Evolutionary conservation across 306 rosid species (phyloP).

Genomic region (Trifolium repens): DNA sequence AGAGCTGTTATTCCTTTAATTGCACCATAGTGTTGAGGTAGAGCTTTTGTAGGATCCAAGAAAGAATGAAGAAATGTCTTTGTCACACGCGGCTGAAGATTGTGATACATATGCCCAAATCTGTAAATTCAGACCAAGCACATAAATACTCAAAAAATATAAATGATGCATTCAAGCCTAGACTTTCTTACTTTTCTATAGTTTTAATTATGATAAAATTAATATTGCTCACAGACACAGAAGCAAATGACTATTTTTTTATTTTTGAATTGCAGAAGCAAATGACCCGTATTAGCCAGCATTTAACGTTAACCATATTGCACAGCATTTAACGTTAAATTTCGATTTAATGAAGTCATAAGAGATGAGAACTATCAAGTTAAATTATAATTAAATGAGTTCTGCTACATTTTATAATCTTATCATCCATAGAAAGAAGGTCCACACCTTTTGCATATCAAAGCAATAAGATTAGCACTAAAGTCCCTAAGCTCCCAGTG

Average conservation of each 20-base stretch:
- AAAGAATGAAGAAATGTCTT: slow-evolving; percentile 85
- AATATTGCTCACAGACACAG: neutral
- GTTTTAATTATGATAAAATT: slow-evolving; percentile 4
- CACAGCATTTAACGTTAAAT: neutral
- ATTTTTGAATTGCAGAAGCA: too few relatives aligned
- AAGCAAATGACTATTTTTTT: slow-evolving; percentile 6
- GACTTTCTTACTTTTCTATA: slow-evolving; percentile 18
- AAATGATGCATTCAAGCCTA: slow-evolving; percentile 3
- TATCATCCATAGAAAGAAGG: slow-evolving; percentile 33
- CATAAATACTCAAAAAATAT: slow-evolving; percentile 14
- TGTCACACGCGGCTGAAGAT: slow-evolving; percentile 85
- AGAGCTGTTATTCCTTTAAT: slow-evolving; percentile 88
- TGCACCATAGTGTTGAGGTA: slow-evolving; percentile 95
- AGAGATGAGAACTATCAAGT: slow-evolving; percentile 10
- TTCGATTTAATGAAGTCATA: neutral
- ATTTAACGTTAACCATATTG: slow-evolving; percentile 22
- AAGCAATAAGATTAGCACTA: slow-evolving; percentile 76
- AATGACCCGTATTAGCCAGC: neutral
- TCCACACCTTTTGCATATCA: slow-evolving; percentile 81
- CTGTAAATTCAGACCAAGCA: slow-evolving; percentile 51
- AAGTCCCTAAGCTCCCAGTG: slow-evolving; percentile 97
- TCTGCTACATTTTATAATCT: neutral
- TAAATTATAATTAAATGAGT: slow-evolving; percentile 23
- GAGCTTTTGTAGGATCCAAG: slow-evolving; percentile 83
- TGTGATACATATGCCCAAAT: slow-evolving; percentile 85